Evolutionary conservation across 148 eudicot genomes (phyloP), one percentile per base, ranked within the genome.

Genomic region (Rhododendron griersonianum): DNA sequence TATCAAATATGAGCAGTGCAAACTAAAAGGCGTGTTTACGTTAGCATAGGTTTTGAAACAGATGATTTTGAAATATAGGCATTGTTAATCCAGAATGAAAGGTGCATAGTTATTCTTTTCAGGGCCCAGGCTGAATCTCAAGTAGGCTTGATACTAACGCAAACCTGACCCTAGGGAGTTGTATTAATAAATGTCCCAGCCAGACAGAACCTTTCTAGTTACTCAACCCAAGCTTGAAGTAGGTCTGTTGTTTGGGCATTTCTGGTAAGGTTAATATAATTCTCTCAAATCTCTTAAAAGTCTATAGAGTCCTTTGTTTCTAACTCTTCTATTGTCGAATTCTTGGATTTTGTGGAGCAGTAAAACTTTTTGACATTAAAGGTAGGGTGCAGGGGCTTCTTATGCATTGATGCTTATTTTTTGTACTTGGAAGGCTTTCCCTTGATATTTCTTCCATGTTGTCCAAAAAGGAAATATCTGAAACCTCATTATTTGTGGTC

Each of bases 131-230:
- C 51, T 77, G 30, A 45, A 41, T 41, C 80, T 77, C 51, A 21
- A 44, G 80, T 8, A 77, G 51, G 50, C 44, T 77, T 23, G 80
- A 30, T 37, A 37, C n/a, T 37, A 37, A 75, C 4, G 47, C 23
- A 77, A 77, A 35, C 80, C 80, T 77, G 51, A 44, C 80, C 80
- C 13, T 44, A 21, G 57, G 51, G 50, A 77, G 51, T 77, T 77
- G 73, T 67, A 25, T 67, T 9, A n/a, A 11, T 23, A 77, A 37
- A 75, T 75, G 47, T 77, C 23, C 47, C 80, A 37, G 51, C 51
- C 25, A 3, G 44, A 77, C 80, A 77, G 51, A 44, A 41, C 48
- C 80, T 78, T 37, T 73, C 41, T 44, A 47, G 53, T 44, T 44
- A 44, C 51, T 18, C 81, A 35, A 78, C 30, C 80, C 51, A 78